Base-by-base conservation (phyloP, 225 moss, liverwort and hornwort genomes). In the Marchantia polymorpha region DNA sequence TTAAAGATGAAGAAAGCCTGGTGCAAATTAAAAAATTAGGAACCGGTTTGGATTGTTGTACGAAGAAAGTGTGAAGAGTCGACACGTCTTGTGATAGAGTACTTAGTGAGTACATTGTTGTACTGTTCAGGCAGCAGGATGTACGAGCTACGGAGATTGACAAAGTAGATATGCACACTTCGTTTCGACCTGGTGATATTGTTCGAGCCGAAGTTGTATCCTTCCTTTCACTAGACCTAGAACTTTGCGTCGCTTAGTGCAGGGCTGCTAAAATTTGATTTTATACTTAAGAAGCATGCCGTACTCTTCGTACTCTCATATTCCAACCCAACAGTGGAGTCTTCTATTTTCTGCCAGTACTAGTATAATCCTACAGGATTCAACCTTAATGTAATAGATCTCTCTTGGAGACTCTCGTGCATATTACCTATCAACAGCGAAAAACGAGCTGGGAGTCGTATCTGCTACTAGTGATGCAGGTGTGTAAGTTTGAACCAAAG, bases 121-220 rank as follows among this genome's bases (percentile, higher is more conserved):
- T 15, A 31, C 19, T 60, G 25, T 63, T 31, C 76, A 97, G 95
- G 83, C 99, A 99, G 83, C 99, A 99, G 83, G 99, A 99, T 85
- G 95, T 95, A 78, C 86, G 95, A 82, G 81, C 93, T 27, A 99
- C 95, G 73, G 99, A 95, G 88, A 92, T 99, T 54, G 99, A 99
- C 82, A 95, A 99, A 83, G 99, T 99, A 86, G 91, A 99, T 53
- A 90, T 99, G 89, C 95, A 95, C 73, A 89, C 91, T 54, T 95
- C 90, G 26, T 95, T 99, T 56, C 92, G 95, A 52, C 93, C 99
- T 73, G 95, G 99, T 79, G 99, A 99, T 75, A 86, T 93, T 31
- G 87, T 99, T 81, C 90, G 82, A 66, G 93, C 95, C 39, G 95
- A 99, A 95, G 95, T 99, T 77, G 94, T 96, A 96, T 94, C 91